Conservation (phyloP, 2,329 filamentous ascomycete species). For the Fusarium keratoplasticum region DNA sequence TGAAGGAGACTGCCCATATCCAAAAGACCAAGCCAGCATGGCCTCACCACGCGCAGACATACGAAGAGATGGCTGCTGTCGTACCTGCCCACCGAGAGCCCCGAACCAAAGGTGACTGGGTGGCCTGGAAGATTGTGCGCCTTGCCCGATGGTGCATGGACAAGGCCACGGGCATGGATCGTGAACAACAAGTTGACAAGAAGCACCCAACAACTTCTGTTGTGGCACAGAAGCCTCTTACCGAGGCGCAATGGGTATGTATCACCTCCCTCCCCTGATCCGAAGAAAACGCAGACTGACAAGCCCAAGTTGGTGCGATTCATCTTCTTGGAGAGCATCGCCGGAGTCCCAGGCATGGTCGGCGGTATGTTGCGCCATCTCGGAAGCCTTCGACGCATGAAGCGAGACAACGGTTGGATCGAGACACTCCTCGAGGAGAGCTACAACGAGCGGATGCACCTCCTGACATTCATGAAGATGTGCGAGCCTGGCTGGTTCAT, state of each 20-base stretch:
- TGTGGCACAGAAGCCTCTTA: slow-evolving; percentile 71
- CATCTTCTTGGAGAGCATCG: slow-evolving; percentile 94
- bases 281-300: slow-evolving; percentile 21
- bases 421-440: slow-evolving; percentile 90
- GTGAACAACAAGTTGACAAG: slow-evolving; percentile 76
- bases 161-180: slow-evolving; percentile 77
- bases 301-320: slow-evolving; percentile 75
- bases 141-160: slow-evolving; percentile 85
- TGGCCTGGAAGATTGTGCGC: slow-evolving; percentile 82
- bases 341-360: slow-evolving; percentile 96
- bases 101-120: slow-evolving; percentile 78
- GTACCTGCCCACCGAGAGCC: slow-evolving; percentile 81
- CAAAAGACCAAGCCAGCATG: slow-evolving; percentile 73
- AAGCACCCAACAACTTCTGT: slow-evolving; percentile 67
- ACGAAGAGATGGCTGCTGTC: slow-evolving; percentile 81
- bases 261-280: not conserved
- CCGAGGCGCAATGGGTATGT: slow-evolving; percentile 83
- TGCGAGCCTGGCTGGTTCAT: slow-evolving; percentile 82
- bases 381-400: slow-evolving; percentile 83
- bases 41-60: slow-evolving; percentile 79
- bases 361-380: slow-evolving; percentile 94
- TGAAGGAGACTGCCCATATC: slow-evolving; percentile 70
- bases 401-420: slow-evolving; percentile 97
- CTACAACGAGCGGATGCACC: slow-evolving; percentile 94
- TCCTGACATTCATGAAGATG: slow-evolving; percentile 93